Conservation (phyloP, 75 land plant species). For the Pinus albicaulis region DNA sequence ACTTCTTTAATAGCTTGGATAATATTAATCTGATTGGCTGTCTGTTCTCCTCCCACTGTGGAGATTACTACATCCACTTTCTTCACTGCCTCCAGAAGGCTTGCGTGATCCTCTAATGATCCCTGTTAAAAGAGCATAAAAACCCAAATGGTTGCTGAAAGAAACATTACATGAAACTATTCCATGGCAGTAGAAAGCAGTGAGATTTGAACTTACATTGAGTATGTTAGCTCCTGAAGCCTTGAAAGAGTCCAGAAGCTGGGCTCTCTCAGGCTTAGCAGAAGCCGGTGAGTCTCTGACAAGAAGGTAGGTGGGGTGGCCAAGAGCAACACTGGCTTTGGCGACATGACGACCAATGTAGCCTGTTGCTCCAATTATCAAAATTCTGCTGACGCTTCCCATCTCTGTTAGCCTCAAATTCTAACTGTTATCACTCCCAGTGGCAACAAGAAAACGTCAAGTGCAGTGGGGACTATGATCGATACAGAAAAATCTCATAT, state of each 20-base stretch:
- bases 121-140: slow-evolving; percentile 19
- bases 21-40: slow-evolving; percentile 23
- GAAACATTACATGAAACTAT: not conserved
- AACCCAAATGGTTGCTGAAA: not conserved
- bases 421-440: too few species aligned
- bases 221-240: slow-evolving; percentile 34
- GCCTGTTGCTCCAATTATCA: slow-evolving; percentile 64
- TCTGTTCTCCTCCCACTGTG: slow-evolving; percentile 5
- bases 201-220: slow-evolving; percentile 20
- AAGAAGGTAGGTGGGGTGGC: slow-evolving; percentile 51
- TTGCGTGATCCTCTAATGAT: slow-evolving; percentile 40
- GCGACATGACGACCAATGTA: slow-evolving; percentile 38
- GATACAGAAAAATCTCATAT: too few species aligned
- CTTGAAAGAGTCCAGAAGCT: slow-evolving; percentile 31
- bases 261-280: slow-evolving; percentile 21
- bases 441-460: too few species aligned
- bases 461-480: too few species aligned
- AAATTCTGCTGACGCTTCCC: slow-evolving; percentile 35
- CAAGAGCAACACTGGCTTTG: slow-evolving; percentile 20
- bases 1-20: slow-evolving; percentile 47
- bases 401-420: not conserved
- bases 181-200: not conserved
- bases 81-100: slow-evolving; percentile 38
- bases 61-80: slow-evolving; percentile 51
- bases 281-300: slow-evolving; percentile 30